phyloP scores from a whole-genome alignment of 805 yeast genomes.

The Candida khao-thaluensis region DNA sequence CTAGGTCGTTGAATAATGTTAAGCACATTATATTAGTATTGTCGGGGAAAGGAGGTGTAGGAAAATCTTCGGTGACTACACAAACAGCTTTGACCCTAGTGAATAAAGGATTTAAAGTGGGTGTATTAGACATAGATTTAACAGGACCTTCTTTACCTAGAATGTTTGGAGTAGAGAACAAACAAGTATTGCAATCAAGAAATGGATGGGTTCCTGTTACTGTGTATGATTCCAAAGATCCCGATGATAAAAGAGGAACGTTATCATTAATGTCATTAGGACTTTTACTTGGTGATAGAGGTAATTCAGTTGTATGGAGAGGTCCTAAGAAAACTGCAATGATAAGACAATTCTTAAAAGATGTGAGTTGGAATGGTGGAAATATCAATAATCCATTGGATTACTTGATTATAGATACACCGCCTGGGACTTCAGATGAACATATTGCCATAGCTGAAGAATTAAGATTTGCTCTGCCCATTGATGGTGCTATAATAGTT shows the following conservation, averaged over 20 bases:
- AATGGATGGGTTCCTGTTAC: conserved; percentile 92
- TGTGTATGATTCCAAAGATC: conserved; percentile 20
- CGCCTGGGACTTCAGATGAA: conserved; percentile 98
- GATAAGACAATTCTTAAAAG: conserved; percentile 89
- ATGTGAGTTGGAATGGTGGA: conserved; percentile 95
- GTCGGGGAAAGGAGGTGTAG: conserved; percentile 97
- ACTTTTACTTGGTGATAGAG: conserved; percentile 77
- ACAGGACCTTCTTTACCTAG: conserved; percentile 98
- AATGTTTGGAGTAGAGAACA: conserved; percentile 86
- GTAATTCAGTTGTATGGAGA: conserved; percentile 94
- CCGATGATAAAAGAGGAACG: conserved; percentile 27
- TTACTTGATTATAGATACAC: conserved; percentile 88
- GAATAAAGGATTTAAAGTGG: conserved; percentile 66
- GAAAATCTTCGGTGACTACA: conserved; percentile 94
- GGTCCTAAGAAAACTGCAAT: conserved; percentile 98
- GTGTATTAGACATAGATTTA: conserved; percentile 95
- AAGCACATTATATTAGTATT: conserved; percentile 78
- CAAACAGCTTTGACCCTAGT: conserved; percentile 86
- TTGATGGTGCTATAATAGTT: conserved; percentile 89
- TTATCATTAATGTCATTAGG: conserved; percentile 84
- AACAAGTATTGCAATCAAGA: conserved; percentile 75
- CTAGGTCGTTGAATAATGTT: conserved; percentile 46
- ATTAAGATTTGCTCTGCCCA: conserved; percentile 60
- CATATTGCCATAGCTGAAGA: conserved; percentile 97
- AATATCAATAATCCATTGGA: conserved; percentile 49